Conservation (phyloP, 169 alveolate species). For the Cryptosporidium baileyi region DNA sequence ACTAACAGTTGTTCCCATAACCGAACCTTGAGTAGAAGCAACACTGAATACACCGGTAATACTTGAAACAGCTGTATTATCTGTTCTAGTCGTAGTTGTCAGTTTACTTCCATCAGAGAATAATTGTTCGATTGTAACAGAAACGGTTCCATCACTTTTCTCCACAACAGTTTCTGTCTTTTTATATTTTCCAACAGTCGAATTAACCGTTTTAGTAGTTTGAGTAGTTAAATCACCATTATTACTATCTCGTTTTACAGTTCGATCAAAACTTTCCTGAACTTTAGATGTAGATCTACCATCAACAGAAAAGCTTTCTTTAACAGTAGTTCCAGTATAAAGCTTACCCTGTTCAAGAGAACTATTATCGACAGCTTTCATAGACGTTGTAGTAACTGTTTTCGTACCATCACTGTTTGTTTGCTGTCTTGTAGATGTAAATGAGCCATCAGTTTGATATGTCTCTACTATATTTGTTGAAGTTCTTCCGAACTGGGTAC, state of each 20-base stretch:
- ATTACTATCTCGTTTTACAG: background rate
- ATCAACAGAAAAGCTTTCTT: conserved; percentile 10
- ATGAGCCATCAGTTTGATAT: conserved; percentile 21
- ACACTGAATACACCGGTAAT: background rate
- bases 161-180: background rate
- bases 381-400: conserved; percentile 2
- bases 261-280: conserved; percentile 10
- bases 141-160: conserved; percentile 1
- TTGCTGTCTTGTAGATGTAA: conserved; percentile 13
- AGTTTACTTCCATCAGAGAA: background rate
- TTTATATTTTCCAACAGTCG: background rate
- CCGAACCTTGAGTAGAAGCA: background rate
- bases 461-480: conserved; percentile 6
- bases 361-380: background rate
- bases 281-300: conserved; percentile 7
- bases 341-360: background rate
- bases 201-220: conserved; percentile 5
- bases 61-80: background rate
- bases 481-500: conserved; percentile 17
- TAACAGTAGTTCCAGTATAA: conserved; percentile 8
- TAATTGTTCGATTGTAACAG: conserved; percentile 3
- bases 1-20: background rate
- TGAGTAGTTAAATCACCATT: background rate
- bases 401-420: conserved; percentile 25
- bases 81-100: background rate